Evolutionary conservation across 306 rosid species (phyloP).

Genomic region (Sophora flavescens): DNA sequence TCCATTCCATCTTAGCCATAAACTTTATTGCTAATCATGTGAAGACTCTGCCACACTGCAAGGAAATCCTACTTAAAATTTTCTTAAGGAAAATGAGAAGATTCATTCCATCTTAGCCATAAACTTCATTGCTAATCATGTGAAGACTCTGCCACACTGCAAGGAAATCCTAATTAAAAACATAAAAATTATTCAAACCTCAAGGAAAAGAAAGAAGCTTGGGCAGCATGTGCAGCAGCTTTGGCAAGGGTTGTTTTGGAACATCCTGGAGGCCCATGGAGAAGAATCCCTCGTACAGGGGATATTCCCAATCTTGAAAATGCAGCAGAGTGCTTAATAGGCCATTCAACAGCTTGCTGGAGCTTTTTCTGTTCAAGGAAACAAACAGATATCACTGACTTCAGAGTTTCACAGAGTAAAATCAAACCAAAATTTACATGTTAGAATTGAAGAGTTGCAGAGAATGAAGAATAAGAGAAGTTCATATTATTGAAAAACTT

Average conservation of each 20-base stretch:
- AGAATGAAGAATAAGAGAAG: no score
- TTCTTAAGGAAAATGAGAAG: conserved; percentile 73
- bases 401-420: conserved; percentile 35
- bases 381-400: conserved; percentile 25
- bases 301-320: conserved; percentile 86
- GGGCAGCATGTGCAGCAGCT: conserved; percentile 95
- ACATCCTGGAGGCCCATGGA: conserved; percentile 98
- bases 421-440: conserved; percentile 39
- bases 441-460: no score
- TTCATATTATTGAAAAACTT: no score
- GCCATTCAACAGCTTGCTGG: conserved; percentile 94
- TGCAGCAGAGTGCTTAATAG: conserved; percentile 74
- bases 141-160: neutral
- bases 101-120: conserved; percentile 2
- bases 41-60: conserved; percentile 12
- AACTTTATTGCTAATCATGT: conserved; percentile 11
- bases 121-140: conserved; percentile 17
- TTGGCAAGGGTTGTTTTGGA: conserved; percentile 96
- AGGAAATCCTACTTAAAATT: conserved; percentile 32
- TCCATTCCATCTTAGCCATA: conserved; percentile 9
- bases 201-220: conserved; percentile 90
- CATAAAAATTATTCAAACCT: conserved; percentile 63
- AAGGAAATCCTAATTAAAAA: conserved; percentile 37
- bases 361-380: conserved; percentile 75
- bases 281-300: conserved; percentile 89